Percentiles rank a stretch among this genome's conserved stretches.
These are phyloP conservation scores for Stemphylium vesicarium DNA, from an alignment of 2,329 filamentous ascomycete genomes.

Conservation along the genomic window DNA sequence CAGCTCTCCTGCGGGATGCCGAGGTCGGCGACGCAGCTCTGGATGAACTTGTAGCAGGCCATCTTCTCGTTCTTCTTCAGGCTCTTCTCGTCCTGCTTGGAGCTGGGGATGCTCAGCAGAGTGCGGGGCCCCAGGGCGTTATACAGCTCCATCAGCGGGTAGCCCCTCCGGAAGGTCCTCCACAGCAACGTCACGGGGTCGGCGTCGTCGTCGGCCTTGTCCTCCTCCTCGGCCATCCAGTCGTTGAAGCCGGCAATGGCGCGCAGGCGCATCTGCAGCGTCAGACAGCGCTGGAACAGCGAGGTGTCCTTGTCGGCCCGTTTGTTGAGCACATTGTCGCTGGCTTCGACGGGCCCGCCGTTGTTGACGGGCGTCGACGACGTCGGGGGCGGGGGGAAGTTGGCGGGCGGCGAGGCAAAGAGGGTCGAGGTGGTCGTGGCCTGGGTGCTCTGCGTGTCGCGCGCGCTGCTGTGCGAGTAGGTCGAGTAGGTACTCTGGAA, in stretches of 20 bases:
- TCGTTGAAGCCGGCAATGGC: conserved; percentile 84
- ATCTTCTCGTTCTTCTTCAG: conserved; percentile 78
- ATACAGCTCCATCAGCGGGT: conserved; percentile 86
- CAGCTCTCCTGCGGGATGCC: conserved; percentile 80
- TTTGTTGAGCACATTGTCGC: conserved; percentile 95
- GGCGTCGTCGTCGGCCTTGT: conserved; percentile 69
- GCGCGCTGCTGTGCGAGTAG: conserved; percentile 54
- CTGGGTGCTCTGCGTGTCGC: conserved; percentile 57
- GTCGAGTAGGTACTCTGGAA: conserved; percentile 57
- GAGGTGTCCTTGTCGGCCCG: conserved; percentile 90
- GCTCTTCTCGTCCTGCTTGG: conserved; percentile 63
- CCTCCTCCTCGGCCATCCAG: conserved; percentile 74
- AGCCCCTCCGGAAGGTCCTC: conserved; percentile 82
- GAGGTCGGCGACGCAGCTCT: conserved; percentile 84
- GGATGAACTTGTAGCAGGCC: conserved; percentile 89
- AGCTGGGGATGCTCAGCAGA: conserved; percentile 70
- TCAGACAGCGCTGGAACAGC: conserved; percentile 93
- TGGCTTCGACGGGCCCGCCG: conserved; percentile 73
- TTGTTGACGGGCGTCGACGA: conserved; percentile 51
- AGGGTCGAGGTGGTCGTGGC: conserved; percentile 55
- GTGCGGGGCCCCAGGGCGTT: conserved; percentile 78
- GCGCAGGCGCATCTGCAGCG: conserved; percentile 78
- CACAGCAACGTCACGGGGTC: conserved; percentile 92
- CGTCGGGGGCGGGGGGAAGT: conserved; percentile 13
- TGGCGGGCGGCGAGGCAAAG: conserved; percentile 48